phyloP scores from a whole-genome alignment of 2,329 filamentous ascomycete genomes.

The Onygena corvina region DNA sequence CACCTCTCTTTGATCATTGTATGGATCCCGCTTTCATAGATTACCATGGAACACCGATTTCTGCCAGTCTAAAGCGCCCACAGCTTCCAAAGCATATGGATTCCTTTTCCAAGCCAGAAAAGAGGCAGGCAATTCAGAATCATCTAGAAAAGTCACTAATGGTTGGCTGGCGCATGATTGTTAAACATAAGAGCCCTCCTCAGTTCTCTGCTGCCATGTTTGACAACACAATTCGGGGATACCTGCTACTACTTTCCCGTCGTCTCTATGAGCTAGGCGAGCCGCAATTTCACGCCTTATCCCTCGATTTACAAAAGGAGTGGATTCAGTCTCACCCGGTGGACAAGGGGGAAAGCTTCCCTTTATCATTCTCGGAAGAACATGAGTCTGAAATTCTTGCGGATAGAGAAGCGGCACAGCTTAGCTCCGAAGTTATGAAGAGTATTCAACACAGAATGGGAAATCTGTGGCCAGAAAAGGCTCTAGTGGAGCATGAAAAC shows the following conservation, averaged over 20 bases:
- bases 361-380: conserved; percentile 6
- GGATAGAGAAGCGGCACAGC: conserved; percentile 2
- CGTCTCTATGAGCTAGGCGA: conserved; percentile 11
- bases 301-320: conserved; percentile 9
- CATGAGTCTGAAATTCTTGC: conserved; percentile 9
- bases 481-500: conserved; percentile 10
- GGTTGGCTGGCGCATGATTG: conserved; percentile 12
- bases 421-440: conserved; percentile 11
- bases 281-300: conserved; percentile 7
- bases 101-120: conserved; percentile 5
- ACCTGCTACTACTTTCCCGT: conserved; percentile 9
- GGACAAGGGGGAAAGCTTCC: not conserved
- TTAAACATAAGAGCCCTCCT: conserved; percentile 9
- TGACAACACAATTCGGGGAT: conserved; percentile 8
- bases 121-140: not conserved
- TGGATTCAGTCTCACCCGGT: not conserved
- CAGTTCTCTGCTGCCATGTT: conserved; percentile 11
- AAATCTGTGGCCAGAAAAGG: conserved; percentile 12
- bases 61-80: conserved; percentile 19
- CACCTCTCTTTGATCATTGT: conserved; percentile 18
- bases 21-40: conserved; percentile 17
- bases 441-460: conserved; percentile 7
- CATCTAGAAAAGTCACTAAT: conserved; percentile 10
- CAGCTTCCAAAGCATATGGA: conserved; percentile 10
- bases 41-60: conserved; percentile 20